A percentile compares a stretch with the other conserved stretches of the same genome.
Evolutionary conservation across 305 asterid species (phyloP).

Genomic region (Andrographis paniculata): DNA sequence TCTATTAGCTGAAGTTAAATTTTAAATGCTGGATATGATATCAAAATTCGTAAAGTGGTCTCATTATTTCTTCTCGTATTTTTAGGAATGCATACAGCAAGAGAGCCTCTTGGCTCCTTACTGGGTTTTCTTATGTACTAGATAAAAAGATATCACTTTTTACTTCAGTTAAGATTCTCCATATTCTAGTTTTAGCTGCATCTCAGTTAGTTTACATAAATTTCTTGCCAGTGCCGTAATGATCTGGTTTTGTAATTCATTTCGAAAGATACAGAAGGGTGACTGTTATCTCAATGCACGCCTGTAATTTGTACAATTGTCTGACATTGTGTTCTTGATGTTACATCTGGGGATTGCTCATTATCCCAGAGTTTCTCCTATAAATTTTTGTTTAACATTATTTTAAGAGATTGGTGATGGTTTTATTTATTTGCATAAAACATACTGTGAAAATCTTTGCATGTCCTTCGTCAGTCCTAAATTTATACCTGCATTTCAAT

Average conservation of each 20-base stretch:
- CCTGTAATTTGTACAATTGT: slow-evolving; percentile 5
- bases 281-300: not conserved
- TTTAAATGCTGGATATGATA: too few species aligned
- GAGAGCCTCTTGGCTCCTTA: not conserved
- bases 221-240: too few species aligned
- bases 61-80: too few species aligned
- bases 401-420: slow-evolving; percentile 6
- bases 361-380: slow-evolving; percentile 4
- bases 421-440: slow-evolving; percentile 14
- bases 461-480: too few species aligned
- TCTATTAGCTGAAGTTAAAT: too few species aligned
- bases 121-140: slow-evolving; percentile 3
- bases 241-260: too few species aligned
- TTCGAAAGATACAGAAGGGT: too few species aligned
- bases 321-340: not conserved
- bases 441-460: not conserved
- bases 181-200: slow-evolving; percentile 9
- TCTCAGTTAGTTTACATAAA: slow-evolving; percentile 5
- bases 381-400: slow-evolving; percentile 1
- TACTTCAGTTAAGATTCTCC: slow-evolving; percentile 10
- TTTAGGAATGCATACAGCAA: too few species aligned
- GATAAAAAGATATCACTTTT: not conserved
- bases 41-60: too few species aligned
- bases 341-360: slow-evolving; percentile 8
- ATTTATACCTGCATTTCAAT: too few species aligned